Evolutionary conservation across 768 basidiomycete genomes (phyloP).

Genomic region (Leccinum sublutescens): DNA sequence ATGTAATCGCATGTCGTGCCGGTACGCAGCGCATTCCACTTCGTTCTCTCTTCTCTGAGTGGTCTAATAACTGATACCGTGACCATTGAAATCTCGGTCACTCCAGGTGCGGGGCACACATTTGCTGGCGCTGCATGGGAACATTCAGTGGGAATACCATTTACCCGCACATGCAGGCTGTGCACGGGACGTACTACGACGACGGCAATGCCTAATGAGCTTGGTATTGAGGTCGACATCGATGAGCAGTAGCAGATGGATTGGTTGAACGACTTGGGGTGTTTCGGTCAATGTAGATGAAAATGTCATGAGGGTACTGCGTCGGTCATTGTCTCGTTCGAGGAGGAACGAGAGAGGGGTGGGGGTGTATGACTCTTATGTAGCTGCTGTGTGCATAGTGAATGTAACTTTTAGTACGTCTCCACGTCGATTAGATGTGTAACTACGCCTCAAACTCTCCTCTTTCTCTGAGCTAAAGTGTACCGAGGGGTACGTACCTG

Average conservation of each 20-base stretch:
- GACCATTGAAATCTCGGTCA: not conserved
- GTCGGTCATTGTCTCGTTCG: too few species aligned
- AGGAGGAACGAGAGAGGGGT: not conserved
- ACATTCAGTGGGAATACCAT: constrained; percentile 34
- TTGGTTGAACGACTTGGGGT: not conserved
- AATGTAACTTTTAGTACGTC: too few species aligned
- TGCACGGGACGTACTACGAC: constrained; percentile 33
- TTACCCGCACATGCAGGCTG: constrained; percentile 38
- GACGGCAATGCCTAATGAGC: constrained; percentile 10
- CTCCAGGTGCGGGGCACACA: constrained; percentile 65
- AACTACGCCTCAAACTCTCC: too few species aligned
- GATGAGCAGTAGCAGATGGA: constrained; percentile 4
- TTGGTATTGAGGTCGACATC: constrained; percentile 17
- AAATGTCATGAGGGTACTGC: too few species aligned
- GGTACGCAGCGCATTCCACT: constrained; percentile 9
- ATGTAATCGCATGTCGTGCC: constrained; percentile 79
- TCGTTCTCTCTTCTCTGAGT: not conserved
- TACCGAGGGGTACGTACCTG: too few species aligned
- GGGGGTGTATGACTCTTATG: too few species aligned
- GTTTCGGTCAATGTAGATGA: not conserved
- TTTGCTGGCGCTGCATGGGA: constrained; percentile 66
- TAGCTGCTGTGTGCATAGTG: too few species aligned
- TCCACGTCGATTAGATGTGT: too few species aligned
- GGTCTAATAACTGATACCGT: not conserved
- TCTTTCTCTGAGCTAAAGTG: too few species aligned